Evolutionary conservation across 1,284 basidiomycete genomes (phyloP).

Genomic region (Nidula niveotomentosa): DNA sequence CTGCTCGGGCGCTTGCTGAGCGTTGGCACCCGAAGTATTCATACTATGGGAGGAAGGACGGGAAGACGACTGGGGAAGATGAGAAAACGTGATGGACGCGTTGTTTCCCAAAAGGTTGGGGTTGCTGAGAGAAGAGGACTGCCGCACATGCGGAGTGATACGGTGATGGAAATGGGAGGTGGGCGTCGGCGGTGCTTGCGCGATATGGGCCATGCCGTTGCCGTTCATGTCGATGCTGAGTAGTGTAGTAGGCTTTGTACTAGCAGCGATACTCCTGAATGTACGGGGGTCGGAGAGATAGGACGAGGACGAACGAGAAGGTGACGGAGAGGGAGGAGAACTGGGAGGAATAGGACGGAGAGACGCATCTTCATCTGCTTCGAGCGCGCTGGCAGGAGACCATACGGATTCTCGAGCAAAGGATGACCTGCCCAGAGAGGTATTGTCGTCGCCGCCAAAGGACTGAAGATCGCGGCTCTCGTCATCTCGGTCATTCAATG

Average conservation of each 20-base stretch:
- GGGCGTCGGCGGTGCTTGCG: slow-evolving; percentile 73
- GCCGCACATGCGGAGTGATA: slow-evolving; percentile 53
- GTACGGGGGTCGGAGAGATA: slow-evolving; percentile 79
- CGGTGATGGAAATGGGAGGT: slow-evolving; percentile 44
- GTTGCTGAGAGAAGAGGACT: slow-evolving; percentile 52
- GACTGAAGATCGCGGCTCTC: slow-evolving; percentile 32
- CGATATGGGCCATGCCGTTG: slow-evolving; percentile 87
- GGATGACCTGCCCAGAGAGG: slow-evolving; percentile 51
- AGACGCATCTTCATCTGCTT: slow-evolving; percentile 90
- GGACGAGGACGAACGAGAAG: slow-evolving; percentile 76
- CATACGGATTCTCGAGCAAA: slow-evolving; percentile 67
- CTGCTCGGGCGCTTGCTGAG: slow-evolving; percentile 21
- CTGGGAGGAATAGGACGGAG: slow-evolving; percentile 85
- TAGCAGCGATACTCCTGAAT: slow-evolving; percentile 80
- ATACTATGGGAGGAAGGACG: slow-evolving; percentile 44
- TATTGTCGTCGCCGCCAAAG: slow-evolving; percentile 35
- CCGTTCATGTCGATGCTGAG: slow-evolving; percentile 83
- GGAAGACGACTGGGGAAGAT: slow-evolving; percentile 55
- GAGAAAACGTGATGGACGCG: slow-evolving; percentile 69
- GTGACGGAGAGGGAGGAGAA: slow-evolving; percentile 80
- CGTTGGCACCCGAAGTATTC: slow-evolving; percentile 28
- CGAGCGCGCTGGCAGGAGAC: slow-evolving; percentile 70
- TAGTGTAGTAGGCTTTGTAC: slow-evolving; percentile 94
- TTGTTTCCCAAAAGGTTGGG: slow-evolving; percentile 40
- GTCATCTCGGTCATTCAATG: slow-evolving; percentile 56